Conservation (phyloP, 1,139 yeast genomes). For the Torulaspora pretoriensis region DNA sequence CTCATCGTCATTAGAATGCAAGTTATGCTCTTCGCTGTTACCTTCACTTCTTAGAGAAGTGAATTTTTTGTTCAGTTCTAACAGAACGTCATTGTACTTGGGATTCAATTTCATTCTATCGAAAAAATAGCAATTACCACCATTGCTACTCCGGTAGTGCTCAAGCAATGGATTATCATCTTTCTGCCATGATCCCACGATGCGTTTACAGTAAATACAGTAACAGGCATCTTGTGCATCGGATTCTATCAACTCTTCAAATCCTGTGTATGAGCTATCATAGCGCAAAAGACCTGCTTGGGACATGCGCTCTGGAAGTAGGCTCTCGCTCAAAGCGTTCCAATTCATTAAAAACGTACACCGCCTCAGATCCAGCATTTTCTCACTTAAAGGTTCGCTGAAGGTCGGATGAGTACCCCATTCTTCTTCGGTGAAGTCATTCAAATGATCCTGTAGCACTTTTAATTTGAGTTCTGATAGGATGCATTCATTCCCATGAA, state of each 20-base stretch:
- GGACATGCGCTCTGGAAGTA: slow-evolving; percentile 17
- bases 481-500: slow-evolving; percentile 14
- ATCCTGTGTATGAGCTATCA: slow-evolving; percentile 26
- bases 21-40: neutral
- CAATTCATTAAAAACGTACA: slow-evolving; percentile 20
- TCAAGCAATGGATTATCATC: slow-evolving; percentile 21
- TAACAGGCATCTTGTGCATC: slow-evolving; percentile 19
- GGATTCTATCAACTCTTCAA: slow-evolving; percentile 15
- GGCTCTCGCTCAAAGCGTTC: slow-evolving; percentile 8
- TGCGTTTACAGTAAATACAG: slow-evolving; percentile 29
- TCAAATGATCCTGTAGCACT: slow-evolving; percentile 10
- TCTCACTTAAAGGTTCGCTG: slow-evolving; percentile 17
- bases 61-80: slow-evolving; percentile 1
- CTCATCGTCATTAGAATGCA: neutral
- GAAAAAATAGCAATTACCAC: slow-evolving; percentile 28
- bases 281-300: slow-evolving; percentile 29
- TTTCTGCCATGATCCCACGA: slow-evolving; percentile 20
- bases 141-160: slow-evolving; percentile 21
- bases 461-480: slow-evolving; percentile 13
- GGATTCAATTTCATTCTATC: slow-evolving; percentile 9
- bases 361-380: slow-evolving; percentile 16
- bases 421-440: slow-evolving; percentile 15
- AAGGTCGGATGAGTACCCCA: slow-evolving; percentile 23
- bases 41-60: neutral
- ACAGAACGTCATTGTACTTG: neutral